Conservation (phyloP, 2,329 filamentous ascomycete species). For the Acephala macrosclerotiorum region DNA sequence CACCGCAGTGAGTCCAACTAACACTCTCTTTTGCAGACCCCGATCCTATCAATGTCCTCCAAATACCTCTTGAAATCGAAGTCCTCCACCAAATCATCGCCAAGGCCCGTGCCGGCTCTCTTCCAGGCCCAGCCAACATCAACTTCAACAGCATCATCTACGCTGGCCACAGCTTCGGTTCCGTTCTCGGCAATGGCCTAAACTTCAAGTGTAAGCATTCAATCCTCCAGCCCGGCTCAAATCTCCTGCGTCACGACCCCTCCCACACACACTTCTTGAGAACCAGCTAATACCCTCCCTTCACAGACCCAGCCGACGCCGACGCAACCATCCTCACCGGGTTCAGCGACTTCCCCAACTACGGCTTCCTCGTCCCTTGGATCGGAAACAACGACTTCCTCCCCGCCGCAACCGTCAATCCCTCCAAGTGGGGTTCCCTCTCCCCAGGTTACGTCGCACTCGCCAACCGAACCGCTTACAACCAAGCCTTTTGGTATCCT, state of each 20-base stretch:
- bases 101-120: constrained; percentile 21
- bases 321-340: constrained; percentile 41
- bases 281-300: not conserved
- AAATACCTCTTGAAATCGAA: constrained; percentile 37
- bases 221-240: not conserved
- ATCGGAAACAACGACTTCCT: not conserved
- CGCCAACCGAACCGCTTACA: not conserved
- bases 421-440: constrained; percentile 22
- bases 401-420: constrained; percentile 4
- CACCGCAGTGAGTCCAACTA: not conserved
- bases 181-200: constrained; percentile 35
- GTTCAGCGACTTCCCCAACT: constrained; percentile 22
- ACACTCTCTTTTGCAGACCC: constrained; percentile 32
- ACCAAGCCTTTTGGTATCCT: constrained; percentile 22
- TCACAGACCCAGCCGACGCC: constrained; percentile 34
- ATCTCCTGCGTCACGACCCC: not conserved
- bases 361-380: constrained; percentile 10
- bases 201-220: constrained; percentile 27
- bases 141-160: constrained; percentile 39
- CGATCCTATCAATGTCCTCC: constrained; percentile 35
- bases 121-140: constrained; percentile 17
- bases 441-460: constrained; percentile 28
- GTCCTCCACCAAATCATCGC: constrained; percentile 37
- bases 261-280: not conserved
- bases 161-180: constrained; percentile 41